Evolutionary conservation across 768 basidiomycete genomes (phyloP).

Genomic region (Lanmaoa pseudosensibilis): DNA sequence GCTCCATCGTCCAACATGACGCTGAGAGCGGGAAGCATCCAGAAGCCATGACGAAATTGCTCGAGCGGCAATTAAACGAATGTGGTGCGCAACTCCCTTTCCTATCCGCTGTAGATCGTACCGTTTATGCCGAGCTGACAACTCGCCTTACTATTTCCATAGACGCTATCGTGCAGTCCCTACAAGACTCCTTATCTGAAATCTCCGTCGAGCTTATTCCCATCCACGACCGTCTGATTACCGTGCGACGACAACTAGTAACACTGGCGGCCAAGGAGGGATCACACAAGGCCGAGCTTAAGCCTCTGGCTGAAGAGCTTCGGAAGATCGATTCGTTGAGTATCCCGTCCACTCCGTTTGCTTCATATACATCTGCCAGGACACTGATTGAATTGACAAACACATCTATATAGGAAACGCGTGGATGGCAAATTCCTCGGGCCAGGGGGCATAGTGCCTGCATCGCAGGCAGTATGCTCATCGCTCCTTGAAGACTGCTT

Average conservation of each 20-base stretch:
- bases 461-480: slow-evolving; percentile 87
- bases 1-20: slow-evolving; percentile 83
- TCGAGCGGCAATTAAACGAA: slow-evolving; percentile 88
- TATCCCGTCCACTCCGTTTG: slow-evolving; percentile 37
- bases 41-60: slow-evolving; percentile 81
- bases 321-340: slow-evolving; percentile 96
- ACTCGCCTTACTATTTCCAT: background rate
- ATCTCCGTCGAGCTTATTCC: slow-evolving; percentile 89
- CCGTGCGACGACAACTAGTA: slow-evolving; percentile 84
- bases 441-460: slow-evolving; percentile 84
- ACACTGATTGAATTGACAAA: slow-evolving; percentile 2
- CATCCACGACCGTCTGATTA: slow-evolving; percentile 85
- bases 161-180: slow-evolving; percentile 74
- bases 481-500: slow-evolving; percentile 96
- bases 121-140: background rate
- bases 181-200: slow-evolving; percentile 85
- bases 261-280: slow-evolving; percentile 86
- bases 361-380: slow-evolving; percentile 20
- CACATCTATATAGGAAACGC: slow-evolving; percentile 58
- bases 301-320: slow-evolving; percentile 88
- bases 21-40: slow-evolving; percentile 80
- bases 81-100: slow-evolving; percentile 63
- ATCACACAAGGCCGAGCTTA: slow-evolving; percentile 81
- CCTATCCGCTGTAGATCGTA: background rate
- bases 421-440: slow-evolving; percentile 96